Conservation (phyloP, 257 asterid genomes). For the Nicotiana otophora region DNA sequence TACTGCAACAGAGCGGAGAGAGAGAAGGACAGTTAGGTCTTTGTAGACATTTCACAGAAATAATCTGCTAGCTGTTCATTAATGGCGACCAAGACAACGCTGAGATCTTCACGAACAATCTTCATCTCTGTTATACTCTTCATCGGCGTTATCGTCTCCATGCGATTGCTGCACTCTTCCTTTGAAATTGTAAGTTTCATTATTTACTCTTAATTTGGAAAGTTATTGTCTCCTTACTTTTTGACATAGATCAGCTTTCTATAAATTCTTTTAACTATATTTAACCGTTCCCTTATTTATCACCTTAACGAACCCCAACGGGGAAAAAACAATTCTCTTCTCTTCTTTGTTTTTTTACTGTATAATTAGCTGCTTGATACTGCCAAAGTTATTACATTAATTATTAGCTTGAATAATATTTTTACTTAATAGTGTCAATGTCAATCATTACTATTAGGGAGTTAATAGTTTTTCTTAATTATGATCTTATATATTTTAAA, state of each 20-base stretch:
- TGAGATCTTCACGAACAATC: slow-evolving; percentile 42
- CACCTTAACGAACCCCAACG: not conserved
- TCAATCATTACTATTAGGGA: not conserved
- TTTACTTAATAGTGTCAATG: not conserved
- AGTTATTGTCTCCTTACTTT: not conserved
- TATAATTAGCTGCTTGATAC: not conserved
- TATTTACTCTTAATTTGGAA: not conserved
- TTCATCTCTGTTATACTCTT: slow-evolving; percentile 39
- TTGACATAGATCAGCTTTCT: not conserved
- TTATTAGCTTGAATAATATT: not conserved
- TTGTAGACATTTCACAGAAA: slow-evolving; percentile 15
- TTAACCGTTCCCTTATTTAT: not conserved
- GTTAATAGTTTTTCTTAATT: not conserved
- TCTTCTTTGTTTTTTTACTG: not conserved
- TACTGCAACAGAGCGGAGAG: not conserved
- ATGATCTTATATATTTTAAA: not conserved
- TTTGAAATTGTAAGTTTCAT: slow-evolving; percentile 37
- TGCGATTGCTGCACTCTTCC: slow-evolving; percentile 60
- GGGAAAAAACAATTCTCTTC: not conserved
- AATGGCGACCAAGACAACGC: not conserved
- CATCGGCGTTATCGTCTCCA: slow-evolving; percentile 67
- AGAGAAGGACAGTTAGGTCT: not conserved
- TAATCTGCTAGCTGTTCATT: slow-evolving; percentile 40
- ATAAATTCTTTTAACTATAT: not conserved
- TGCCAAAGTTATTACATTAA: not conserved